Percentiles rank a stretch among this genome's conserved stretches.
Evolutionary conservation across 163 green algal genomes (phyloP).

Genomic region (Chlamydomonas reinhardtii): DNA sequence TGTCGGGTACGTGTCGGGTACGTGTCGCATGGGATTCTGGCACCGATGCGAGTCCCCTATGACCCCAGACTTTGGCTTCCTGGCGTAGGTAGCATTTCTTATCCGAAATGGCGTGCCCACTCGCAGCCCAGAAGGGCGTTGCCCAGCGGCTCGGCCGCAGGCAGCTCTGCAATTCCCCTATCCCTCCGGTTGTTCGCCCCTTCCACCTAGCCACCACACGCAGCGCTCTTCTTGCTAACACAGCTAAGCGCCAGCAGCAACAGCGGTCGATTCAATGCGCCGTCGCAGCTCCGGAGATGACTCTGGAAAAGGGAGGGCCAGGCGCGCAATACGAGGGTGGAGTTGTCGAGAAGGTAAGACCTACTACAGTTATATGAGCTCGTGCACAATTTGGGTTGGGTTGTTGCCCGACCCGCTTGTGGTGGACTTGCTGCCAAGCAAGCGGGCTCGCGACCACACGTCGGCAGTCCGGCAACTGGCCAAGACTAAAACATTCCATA

Average conservation of each 20-base stretch:
- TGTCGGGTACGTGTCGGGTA: no score
- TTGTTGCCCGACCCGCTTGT: background rate
- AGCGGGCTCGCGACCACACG: background rate
- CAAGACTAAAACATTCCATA: background rate
- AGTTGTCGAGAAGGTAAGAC: conserved; percentile 57
- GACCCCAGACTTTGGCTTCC: no score
- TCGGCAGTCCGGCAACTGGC: no score
- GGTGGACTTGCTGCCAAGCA: background rate
- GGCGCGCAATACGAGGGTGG: conserved; percentile 55
- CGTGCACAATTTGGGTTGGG: background rate
- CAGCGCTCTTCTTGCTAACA: background rate
- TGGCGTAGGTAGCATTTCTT: background rate
- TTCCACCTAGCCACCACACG: background rate
- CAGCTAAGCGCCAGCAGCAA: background rate
- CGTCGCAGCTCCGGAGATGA: conserved; percentile 9
- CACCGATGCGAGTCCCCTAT: no score
- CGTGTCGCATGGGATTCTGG: no score
- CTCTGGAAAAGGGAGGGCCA: conserved; percentile 60
- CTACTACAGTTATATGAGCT: background rate
- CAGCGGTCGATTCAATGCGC: background rate
- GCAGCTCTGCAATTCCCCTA: no score
- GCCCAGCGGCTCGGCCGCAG: no score
- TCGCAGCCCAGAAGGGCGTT: background rate
- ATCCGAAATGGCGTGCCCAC: background rate
- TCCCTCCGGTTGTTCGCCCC: background rate